phyloP scores from a whole-genome alignment of 495 filamentous ascomycete genomes.

The Podospora pseudopauciseta region DNA sequence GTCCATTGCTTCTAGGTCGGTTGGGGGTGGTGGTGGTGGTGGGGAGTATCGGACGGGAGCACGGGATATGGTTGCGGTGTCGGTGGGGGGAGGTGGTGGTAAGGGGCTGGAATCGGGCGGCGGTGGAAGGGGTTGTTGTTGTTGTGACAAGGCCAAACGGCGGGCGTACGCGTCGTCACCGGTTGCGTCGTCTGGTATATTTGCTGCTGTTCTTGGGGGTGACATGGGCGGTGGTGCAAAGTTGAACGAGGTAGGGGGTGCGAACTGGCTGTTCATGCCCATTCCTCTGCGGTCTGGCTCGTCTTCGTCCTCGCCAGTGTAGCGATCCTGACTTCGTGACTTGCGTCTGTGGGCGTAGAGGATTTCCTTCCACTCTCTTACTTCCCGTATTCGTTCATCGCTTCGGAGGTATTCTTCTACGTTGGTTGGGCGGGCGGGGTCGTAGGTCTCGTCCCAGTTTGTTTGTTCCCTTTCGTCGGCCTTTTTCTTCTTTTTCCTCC shows the following conservation, averaged over 20 bases:
- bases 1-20: conserved; percentile 54
- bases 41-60: conserved; percentile 83
- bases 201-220: conserved; percentile 38
- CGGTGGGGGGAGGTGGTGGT: conserved; percentile 36
- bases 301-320: conserved; percentile 57
- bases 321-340: conserved; percentile 41
- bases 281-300: conserved; percentile 47
- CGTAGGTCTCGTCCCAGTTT: conserved; percentile 93
- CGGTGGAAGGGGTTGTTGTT: conserved; percentile 28
- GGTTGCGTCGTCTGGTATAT: conserved; percentile 51
- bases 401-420: conserved; percentile 84
- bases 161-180: conserved; percentile 71
- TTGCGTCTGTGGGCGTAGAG: conserved; percentile 71
- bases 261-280: conserved; percentile 65
- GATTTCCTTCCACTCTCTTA: conserved; percentile 82
- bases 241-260: conserved; percentile 60
- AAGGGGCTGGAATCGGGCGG: conserved; percentile 32
- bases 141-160: conserved; percentile 52
- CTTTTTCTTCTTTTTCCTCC: conserved; percentile 80
- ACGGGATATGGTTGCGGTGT: conserved; percentile 62
- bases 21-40: conserved; percentile 47
- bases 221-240: conserved; percentile 69
- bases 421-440: conserved; percentile 76
- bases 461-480: conserved; percentile 58
- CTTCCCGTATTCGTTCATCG: conserved; percentile 75